These are phyloP conservation scores for Penicillium sp. DNA, from an alignment of 2,329 filamentous ascomycete species.

Conservation along the genomic window DNA sequence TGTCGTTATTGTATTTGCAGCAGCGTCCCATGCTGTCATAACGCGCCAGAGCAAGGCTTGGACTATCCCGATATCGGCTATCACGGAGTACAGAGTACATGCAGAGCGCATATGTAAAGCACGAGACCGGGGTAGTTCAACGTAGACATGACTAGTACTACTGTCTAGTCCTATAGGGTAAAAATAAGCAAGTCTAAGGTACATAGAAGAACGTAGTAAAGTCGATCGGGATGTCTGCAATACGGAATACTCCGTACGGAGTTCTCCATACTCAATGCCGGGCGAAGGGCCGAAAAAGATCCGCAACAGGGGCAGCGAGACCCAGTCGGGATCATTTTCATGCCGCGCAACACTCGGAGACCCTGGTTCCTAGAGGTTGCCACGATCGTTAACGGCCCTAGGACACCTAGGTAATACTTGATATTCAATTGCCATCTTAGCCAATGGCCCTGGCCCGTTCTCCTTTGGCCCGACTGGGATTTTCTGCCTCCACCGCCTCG, in stretches of 20 bases:
- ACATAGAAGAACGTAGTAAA: neutral
- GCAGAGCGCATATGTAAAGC: conserved; percentile 13
- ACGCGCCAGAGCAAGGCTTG: neutral
- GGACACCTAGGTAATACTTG: neutral
- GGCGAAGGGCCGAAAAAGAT: conserved; percentile 3
- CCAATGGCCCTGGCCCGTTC: conserved; percentile 23
- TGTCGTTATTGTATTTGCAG: neutral
- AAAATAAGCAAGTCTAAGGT: no score
- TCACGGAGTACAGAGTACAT: conserved; percentile 12
- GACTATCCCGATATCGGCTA: conserved; percentile 17
- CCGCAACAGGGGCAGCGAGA: neutral
- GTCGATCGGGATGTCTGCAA: conserved; percentile 8
- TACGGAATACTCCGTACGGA: neutral
- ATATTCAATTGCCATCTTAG: conserved; percentile 5
- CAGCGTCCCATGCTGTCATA: neutral
- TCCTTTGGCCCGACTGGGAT: conserved; percentile 33
- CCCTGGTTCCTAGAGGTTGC: neutral
- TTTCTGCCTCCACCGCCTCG: conserved; percentile 33
- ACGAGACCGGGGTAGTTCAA: conserved; percentile 5
- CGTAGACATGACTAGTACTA: no score
- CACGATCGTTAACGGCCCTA: neutral
- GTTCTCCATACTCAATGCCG: neutral
- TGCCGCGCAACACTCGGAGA: neutral
- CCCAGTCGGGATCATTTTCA: neutral
- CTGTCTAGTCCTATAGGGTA: no score